Evolutionary conservation across 2,329 filamentous ascomycete species (phyloP), one percentile per base, ranked within the genome.

Genomic region (Phyllosticta capitalensis): DNA sequence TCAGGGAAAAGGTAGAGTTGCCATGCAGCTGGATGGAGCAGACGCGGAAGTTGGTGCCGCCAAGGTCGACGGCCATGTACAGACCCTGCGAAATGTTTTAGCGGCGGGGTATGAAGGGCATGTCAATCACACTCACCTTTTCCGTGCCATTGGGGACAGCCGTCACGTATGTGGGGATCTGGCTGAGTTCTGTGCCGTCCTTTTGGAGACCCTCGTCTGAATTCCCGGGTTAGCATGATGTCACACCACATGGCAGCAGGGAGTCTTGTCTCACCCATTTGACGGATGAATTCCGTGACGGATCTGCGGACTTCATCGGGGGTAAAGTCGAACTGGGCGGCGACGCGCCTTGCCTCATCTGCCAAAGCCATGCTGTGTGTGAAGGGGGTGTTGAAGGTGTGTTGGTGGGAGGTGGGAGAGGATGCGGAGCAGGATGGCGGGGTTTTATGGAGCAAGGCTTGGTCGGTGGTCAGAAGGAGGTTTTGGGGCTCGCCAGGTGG

Each of bases 91-190:
- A 60, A 26, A 28, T 26, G 52, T 51, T 48, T 51, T 54, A 30
- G 30, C 52, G 14, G 3, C 20, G 58, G 45, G 21, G 38, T 24
- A 55, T 60, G 4, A 24, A 20, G n/a, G n/a, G 30, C 22, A 26
- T 21, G 30, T 19, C 50, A 22, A 12, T 19, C 67, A 67, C 77
- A 9, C 52, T 59, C 56, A 92, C 91, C 86, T 96, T 95, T 77
- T 99, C 94, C 3, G 92, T 96, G 67, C 94, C 94, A 81, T 97
- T 94, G 70, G 94, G 94, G 26, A 97, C 92, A 38, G 85, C 87
- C 1, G 94, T 97, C 65, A 99, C 92, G 75, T 96, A 99, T 50
- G 92, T 96, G 7, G 94, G 94, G 69, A 99, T 97, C 78, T 97
- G 94, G 76, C 89, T 92, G 78, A 99, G 76, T 66, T 87, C 91